Evolutionary conservation across 2,329 filamentous ascomycete genomes (phyloP), one percentile per base, ranked within the genome.

Genomic region (Albophoma yamanashiensis): DNA sequence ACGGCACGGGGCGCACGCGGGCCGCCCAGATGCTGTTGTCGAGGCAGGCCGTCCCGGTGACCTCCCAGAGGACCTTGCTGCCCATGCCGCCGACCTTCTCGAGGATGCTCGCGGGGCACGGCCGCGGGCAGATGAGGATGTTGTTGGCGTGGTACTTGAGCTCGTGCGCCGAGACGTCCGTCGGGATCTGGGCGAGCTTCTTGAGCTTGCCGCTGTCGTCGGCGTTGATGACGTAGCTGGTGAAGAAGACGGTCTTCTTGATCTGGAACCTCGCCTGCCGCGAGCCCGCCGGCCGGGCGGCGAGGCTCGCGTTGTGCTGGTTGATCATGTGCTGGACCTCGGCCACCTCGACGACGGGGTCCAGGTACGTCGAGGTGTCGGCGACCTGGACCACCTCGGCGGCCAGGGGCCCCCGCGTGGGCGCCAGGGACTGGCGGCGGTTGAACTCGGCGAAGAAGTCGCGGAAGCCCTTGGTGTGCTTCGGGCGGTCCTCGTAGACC

Each of bases 261-360:
- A 99, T 91, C 66, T 84, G 81, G 62, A 94, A 79, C 55, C 75
- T 76, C 47, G 75, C 71, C 56, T 72, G 72, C 34, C 73, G 73
- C 20, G 67, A 62, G 50, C 76, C 61, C 70, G 73, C 56, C 63
- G 73, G 64, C 56, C 71, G 67, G 31, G 67, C 68, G 9, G 62
- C 61, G 55, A 75, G 60, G 31, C 82, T 76, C 4, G 77, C 74
- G 71, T 97, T 99, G 78, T 97, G 93, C 25, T 83, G 79, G 70
- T 96, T 93, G 75, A 97, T 88, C 79, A 97, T 88, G 65, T 88
- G 87, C 74, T 97, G 92, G 17, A 97, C 85, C 71, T 93, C 88
- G 20, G 89, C 87, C 42, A 92, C 83, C 75, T 97, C 92, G 22
- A 83, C 79, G 40, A 92, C 82, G 1, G 92, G 91, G 65, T 94